A percentile compares a stretch with the other conserved stretches of the same genome.
These are phyloP conservation scores for Pugionium cornutum DNA, from an alignment of 345 rosid species.

Conservation along the genomic window DNA sequence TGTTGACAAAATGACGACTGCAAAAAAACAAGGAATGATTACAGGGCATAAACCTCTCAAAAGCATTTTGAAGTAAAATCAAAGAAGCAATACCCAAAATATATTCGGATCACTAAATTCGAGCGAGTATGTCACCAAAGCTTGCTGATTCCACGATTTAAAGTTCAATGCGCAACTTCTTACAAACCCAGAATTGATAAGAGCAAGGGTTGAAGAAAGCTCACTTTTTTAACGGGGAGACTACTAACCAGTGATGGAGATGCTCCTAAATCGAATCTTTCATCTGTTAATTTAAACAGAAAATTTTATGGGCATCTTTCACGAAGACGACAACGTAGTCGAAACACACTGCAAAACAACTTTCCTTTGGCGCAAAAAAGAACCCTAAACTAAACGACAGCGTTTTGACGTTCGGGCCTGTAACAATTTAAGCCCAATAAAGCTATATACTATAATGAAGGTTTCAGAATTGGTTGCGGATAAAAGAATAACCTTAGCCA, in stretches of 20 bases:
- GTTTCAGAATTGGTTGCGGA: conserved; percentile 20
- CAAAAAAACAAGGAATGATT: neutral
- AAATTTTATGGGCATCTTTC: neutral
- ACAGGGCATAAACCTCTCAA: conserved; percentile 32
- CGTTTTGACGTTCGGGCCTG: neutral
- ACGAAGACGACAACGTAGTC: conserved; percentile 23
- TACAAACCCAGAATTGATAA: neutral
- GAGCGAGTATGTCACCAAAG: neutral
- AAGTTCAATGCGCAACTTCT: neutral
- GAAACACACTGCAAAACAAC: neutral
- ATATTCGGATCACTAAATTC: neutral
- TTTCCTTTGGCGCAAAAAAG: neutral
- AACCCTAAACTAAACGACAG: conserved; percentile 7
- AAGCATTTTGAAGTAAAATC: neutral
- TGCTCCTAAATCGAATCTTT: neutral
- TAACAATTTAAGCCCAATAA: neutral
- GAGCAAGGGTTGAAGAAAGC: neutral
- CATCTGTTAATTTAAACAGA: neutral
- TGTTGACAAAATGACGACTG: conserved; percentile 9
- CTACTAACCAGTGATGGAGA: no score
- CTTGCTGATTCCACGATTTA: neutral
- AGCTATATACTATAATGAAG: neutral
- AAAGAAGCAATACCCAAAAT: neutral
- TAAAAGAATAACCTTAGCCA: conserved; percentile 25
- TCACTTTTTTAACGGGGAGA: neutral